phyloP scores from a whole-genome alignment of 768 basidiomycete genomes.

The Suillus spraguei region DNA sequence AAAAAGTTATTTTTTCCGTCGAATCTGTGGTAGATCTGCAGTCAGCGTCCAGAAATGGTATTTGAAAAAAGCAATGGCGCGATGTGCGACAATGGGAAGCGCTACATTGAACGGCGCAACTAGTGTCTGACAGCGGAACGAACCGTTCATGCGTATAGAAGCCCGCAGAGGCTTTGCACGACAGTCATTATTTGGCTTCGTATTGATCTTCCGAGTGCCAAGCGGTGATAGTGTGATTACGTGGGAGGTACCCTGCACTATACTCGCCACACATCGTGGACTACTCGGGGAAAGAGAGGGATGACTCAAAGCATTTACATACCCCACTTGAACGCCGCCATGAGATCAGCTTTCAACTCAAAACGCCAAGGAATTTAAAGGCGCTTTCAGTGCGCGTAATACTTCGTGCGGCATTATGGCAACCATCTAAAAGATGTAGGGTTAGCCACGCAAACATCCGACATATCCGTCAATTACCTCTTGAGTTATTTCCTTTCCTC shows the following conservation, averaged over 20 bases:
- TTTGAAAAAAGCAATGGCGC: neutral
- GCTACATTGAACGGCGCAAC: neutral
- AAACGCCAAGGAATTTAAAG: slow-evolving; percentile 13
- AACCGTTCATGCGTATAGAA: slow-evolving; percentile 43
- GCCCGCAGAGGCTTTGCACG: slow-evolving; percentile 25
- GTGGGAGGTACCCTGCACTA: slow-evolving; percentile 36
- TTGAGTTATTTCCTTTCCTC: slow-evolving; percentile 65
- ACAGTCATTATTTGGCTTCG: slow-evolving; percentile 66
- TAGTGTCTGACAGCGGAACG: slow-evolving; percentile 73
- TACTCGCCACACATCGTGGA: slow-evolving; percentile 31
- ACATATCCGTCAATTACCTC: slow-evolving; percentile 47
- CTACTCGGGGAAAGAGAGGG: slow-evolving; percentile 24
- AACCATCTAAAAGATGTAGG: slow-evolving; percentile 22
- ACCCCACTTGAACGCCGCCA: slow-evolving; percentile 5
- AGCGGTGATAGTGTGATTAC: slow-evolving; percentile 41
- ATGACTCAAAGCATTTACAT: slow-evolving; percentile 8
- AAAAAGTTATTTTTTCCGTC: neutral
- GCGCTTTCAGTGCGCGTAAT: slow-evolving; percentile 22
- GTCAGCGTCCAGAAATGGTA: neutral
- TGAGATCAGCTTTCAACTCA: slow-evolving; percentile 18
- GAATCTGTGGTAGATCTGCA: neutral
- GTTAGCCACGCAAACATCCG: slow-evolving; percentile 1
- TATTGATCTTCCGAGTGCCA: slow-evolving; percentile 42
- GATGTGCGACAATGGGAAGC: neutral
- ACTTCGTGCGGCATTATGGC: slow-evolving; percentile 29